Conservation (phyloP, 352 stramenopile genomes). For the Pythium monospermum region DNA sequence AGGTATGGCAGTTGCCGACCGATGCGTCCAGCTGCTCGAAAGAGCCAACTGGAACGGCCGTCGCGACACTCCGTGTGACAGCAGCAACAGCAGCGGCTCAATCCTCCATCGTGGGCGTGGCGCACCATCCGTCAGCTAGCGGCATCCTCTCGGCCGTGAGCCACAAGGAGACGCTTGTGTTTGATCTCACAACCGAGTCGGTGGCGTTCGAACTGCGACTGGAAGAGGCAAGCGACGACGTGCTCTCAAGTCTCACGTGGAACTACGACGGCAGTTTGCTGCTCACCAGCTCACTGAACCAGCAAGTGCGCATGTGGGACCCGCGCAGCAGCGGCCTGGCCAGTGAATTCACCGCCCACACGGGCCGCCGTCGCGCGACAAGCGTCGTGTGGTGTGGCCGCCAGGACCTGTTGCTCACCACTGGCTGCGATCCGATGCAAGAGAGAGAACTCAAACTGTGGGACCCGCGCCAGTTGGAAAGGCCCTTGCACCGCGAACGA, state of each 20-base stretch:
- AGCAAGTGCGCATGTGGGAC: slow-evolving; percentile 49
- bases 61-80: no score
- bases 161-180: slow-evolving; percentile 34
- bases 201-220: slow-evolving; percentile 13
- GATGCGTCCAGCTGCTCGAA: not conserved
- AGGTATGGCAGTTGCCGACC: not conserved
- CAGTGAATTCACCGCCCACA: slow-evolving; percentile 31
- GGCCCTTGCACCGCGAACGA: slow-evolving; percentile 52
- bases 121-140: slow-evolving; percentile 49
- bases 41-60: no score
- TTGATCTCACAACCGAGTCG: slow-evolving; percentile 37
- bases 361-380: slow-evolving; percentile 34
- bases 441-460: slow-evolving; percentile 77
- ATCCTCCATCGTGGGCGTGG: slow-evolving; percentile 31
- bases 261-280: slow-evolving; percentile 66
- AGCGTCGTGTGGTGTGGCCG: slow-evolving; percentile 59
- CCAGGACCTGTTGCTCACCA: slow-evolving; percentile 48
- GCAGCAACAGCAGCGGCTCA: slow-evolving; percentile 8
- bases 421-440: slow-evolving; percentile 56
- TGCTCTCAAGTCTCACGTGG: slow-evolving; percentile 31
- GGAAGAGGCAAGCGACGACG: slow-evolving; percentile 6
- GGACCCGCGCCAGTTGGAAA: slow-evolving; percentile 50
- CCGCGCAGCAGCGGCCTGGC: slow-evolving; percentile 27
- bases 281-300: slow-evolving; percentile 35
- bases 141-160: slow-evolving; percentile 40